Conservation (phyloP, 2,329 filamentous ascomycete genomes). For the Chaetomium globosum region DNA sequence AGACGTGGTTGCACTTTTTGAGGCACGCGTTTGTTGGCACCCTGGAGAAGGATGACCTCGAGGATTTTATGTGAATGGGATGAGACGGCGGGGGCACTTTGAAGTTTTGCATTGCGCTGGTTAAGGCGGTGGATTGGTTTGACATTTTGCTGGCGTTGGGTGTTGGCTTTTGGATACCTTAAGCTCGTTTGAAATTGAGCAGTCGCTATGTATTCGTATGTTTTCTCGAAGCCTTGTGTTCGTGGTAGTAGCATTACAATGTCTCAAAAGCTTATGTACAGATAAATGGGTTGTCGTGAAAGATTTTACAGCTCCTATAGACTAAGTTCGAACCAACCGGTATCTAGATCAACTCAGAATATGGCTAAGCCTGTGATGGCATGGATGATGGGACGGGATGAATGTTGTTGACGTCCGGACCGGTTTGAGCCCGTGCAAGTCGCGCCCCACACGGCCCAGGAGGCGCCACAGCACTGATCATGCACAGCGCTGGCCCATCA, state of each 20-base stretch:
- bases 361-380: too few species aligned
- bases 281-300: too few species aligned
- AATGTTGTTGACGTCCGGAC: too few species aligned
- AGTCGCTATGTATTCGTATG: not conserved
- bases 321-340: too few species aligned
- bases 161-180: not conserved
- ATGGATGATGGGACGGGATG: too few species aligned
- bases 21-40: constrained; percentile 78
- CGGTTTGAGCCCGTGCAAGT: constrained; percentile 3
- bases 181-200: not conserved
- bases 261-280: not conserved
- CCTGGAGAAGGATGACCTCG: constrained; percentile 65
- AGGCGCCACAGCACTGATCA: not conserved
- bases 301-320: too few species aligned
- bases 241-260: not conserved
- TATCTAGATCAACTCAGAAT: too few species aligned
- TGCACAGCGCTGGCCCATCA: not conserved
- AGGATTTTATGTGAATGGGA: constrained; percentile 41
- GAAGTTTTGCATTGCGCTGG: constrained; percentile 8
- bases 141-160: constrained; percentile 14
- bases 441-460: constrained; percentile 1
- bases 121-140: constrained; percentile 1
- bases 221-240: not conserved
- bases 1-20: constrained; percentile 77
- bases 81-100: not conserved